phyloP scores from a whole-genome alignment of 805 yeast genomes.

The Torulaspora delbrueckii region DNA sequence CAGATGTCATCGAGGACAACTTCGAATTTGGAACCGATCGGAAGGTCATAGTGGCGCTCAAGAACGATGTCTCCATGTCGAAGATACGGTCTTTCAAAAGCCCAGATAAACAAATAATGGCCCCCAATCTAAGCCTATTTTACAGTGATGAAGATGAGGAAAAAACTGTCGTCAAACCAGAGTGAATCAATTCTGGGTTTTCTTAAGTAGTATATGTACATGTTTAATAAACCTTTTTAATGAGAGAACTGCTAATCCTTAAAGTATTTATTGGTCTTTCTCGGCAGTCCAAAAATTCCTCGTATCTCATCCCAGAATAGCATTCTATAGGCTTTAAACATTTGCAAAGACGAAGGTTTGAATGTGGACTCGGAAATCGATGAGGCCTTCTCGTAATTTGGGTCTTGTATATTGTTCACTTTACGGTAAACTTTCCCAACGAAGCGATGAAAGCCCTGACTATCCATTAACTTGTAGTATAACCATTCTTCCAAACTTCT shows the following conservation, averaged over 20 bases:
- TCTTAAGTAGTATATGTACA: neutral
- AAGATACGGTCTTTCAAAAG: conserved; percentile 53
- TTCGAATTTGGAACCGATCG: conserved; percentile 70
- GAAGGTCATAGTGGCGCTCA: conserved; percentile 66
- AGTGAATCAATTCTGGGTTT: neutral
- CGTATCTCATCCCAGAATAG: conserved; percentile 60
- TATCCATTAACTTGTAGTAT: conserved; percentile 46
- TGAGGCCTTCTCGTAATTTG: conserved; percentile 24
- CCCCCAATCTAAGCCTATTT: conserved; percentile 11
- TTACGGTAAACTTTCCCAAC: conserved; percentile 59
- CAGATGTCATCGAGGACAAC: conserved; percentile 66
- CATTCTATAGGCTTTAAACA: conserved; percentile 53
- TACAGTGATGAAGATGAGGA: conserved; percentile 11
- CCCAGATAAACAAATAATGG: conserved; percentile 46
- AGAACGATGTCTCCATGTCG: conserved; percentile 72
- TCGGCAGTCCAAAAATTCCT: conserved; percentile 45
- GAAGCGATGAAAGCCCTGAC: conserved; percentile 56
- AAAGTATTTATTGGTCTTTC: conserved; percentile 18
- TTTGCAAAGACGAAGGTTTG: conserved; percentile 51
- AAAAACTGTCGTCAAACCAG: neutral
- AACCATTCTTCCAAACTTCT: conserved; percentile 46
- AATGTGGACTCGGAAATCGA: conserved; percentile 25
- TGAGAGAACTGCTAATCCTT: conserved; percentile 1
- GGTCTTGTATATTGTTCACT: conserved; percentile 52
- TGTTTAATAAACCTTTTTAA: neutral